Evolutionary conservation across 23 red algal genomes (phyloP).

Genomic region (Gracilaria caudata): DNA sequence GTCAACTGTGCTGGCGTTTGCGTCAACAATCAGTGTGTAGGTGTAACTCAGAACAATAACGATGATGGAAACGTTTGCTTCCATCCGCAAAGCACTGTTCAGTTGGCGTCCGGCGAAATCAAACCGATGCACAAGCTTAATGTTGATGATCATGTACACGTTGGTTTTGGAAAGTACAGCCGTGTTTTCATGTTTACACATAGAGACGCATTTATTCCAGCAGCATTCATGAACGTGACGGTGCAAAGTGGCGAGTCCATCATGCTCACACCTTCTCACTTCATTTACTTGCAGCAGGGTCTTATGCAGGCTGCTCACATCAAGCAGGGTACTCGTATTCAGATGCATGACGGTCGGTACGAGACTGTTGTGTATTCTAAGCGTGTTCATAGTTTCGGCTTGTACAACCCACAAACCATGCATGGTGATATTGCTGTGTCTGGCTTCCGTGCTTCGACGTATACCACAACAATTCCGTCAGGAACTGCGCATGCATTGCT

Average conservation of each 20-base stretch:
- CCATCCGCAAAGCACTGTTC: slow-evolving; percentile 12
- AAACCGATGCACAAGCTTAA: slow-evolving; percentile 8
- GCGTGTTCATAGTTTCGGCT: slow-evolving; percentile 2
- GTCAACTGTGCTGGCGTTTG: slow-evolving; percentile 14
- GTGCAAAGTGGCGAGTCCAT: slow-evolving; percentile 22
- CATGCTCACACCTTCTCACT: slow-evolving; percentile 33
- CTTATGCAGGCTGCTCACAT: slow-evolving; percentile 13
- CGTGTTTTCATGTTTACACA: slow-evolving; percentile 33
- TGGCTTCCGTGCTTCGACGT: slow-evolving; percentile 54
- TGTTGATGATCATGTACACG: slow-evolving; percentile 26
- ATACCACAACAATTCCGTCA: slow-evolving; percentile 46
- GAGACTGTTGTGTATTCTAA: slow-evolving; percentile 20
- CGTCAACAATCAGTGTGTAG: slow-evolving; percentile 18
- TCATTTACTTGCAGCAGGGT: slow-evolving; percentile 9
- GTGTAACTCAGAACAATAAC: background rate
- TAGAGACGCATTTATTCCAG: background rate
- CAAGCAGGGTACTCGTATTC: background rate
- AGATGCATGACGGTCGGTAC: slow-evolving; percentile 30
- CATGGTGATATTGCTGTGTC: slow-evolving; percentile 68
- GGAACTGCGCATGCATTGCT: slow-evolving; percentile 48
- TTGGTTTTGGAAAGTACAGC: slow-evolving; percentile 15
- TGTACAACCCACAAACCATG: slow-evolving; percentile 80
- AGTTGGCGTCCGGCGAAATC: background rate
- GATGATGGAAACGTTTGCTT: slow-evolving; percentile 50
- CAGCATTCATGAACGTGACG: slow-evolving; percentile 12